Evolutionary conservation across 2,329 filamentous ascomycete genomes (phyloP), one percentile per base, ranked within the genome.

Genomic region (Proliferodiscus dingleyae): DNA sequence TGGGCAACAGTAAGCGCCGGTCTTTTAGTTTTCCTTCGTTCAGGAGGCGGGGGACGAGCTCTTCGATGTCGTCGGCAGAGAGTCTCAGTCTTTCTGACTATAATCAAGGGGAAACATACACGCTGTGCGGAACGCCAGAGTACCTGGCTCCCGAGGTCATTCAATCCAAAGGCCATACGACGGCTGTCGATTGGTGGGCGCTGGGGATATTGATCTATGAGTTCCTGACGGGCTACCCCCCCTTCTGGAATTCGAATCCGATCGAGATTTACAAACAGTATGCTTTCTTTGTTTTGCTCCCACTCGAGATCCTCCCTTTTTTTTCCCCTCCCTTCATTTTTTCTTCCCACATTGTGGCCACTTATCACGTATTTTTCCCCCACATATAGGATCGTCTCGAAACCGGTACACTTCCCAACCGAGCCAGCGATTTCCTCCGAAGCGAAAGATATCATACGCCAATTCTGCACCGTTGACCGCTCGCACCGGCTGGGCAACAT

Each of bases 161-260:
- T 56, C 80, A 88, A 54, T 89, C 88, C 63, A 89, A 87, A 62
- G 87, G 85, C 10, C 81, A 85, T 61, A 83, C 78, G 2, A 81
- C 78, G 2, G 85, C 87, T 11, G 87, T 91, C 28, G 87, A 91
- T 70, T 91, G 87, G 87, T 91, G 87, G 87, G 87, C 87, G 0
- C 73, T 93, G 55, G 87, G 87, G 21, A 89, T 91, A 55, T 67
- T 93, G 46, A 82, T 91, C 48, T 91, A 89, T 65, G 87, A 93
- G 62, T 91, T 91, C 61, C 69, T 91, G 39, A 89, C 87, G 8
- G 87, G 87, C 22, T 89, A 90, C 61, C 87, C 87, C 11, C 87
- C 87, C 0, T 93, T 91, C 62, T 93, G 87, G 85, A 83, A 90
- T 61, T 82, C 87, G 54, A 91, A 89, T 54, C 87, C 87, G 1